These are phyloP conservation scores for Suillus subluteus DNA, from an alignment of 768 basidiomycete genomes.

Conservation along the genomic window DNA sequence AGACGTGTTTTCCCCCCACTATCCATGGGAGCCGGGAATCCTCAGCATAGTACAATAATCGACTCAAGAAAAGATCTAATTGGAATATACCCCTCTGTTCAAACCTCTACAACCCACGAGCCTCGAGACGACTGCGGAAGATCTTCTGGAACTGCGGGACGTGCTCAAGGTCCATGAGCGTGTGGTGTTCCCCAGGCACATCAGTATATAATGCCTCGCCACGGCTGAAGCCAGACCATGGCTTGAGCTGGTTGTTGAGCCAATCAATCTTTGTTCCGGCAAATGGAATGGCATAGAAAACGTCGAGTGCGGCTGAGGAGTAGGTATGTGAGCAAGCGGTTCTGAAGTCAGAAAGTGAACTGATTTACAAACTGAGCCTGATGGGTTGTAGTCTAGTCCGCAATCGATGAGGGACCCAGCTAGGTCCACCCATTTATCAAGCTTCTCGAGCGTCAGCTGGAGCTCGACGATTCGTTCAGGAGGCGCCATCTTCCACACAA, in stretches of 20 bases:
- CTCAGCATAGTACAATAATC: background rate
- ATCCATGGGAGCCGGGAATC: background rate
- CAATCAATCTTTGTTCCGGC: constrained; percentile 32
- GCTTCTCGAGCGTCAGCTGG: constrained; percentile 28
- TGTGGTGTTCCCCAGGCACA: constrained; percentile 33
- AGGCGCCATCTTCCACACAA: constrained; percentile 31
- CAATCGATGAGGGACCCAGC: constrained; percentile 34
- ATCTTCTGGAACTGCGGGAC: constrained; percentile 34
- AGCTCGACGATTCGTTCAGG: constrained; percentile 33
- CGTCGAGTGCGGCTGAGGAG: constrained; percentile 22
- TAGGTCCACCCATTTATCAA: constrained; percentile 34
- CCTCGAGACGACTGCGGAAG: constrained; percentile 29
- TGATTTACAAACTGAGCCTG: constrained; percentile 30
- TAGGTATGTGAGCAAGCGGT: constrained; percentile 5
- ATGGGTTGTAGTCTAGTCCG: constrained; percentile 29
- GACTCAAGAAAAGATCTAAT: background rate
- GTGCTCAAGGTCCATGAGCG: constrained; percentile 36
- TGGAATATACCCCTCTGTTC: background rate
- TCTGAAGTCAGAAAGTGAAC: background rate
- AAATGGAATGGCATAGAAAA: constrained; percentile 34
- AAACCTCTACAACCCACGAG: constrained; percentile 24
- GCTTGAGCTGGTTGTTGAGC: constrained; percentile 33
- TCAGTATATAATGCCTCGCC: constrained; percentile 26
- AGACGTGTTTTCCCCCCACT: too few species aligned
- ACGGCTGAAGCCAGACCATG: constrained; percentile 29